These are phyloP conservation scores for Fimicolochytrium jonesii DNA, from an alignment of 192 early-diverging fungal species.

Conservation along the genomic window DNA sequence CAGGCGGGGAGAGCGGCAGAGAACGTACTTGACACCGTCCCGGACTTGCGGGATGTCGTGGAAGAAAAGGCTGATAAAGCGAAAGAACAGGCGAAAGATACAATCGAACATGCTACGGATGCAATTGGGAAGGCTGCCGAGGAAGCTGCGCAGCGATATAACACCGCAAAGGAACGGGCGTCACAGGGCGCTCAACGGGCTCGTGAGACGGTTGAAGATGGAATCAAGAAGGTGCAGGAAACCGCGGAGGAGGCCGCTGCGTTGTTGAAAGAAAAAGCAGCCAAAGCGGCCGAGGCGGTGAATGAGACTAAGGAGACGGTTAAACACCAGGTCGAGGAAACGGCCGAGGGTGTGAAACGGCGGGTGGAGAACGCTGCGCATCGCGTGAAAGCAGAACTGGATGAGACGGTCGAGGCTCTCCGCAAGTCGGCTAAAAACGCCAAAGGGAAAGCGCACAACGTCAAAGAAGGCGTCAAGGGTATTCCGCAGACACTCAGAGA, in stretches of 20 bases:
- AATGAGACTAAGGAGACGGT: background rate
- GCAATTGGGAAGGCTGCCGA: background rate
- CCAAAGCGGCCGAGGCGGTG: conserved; percentile 1
- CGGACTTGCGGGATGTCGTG: background rate
- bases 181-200: background rate
- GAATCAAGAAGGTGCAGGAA: background rate
- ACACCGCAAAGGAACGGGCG: conserved; percentile 1
- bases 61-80: background rate
- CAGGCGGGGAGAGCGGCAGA: background rate
- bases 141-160: background rate
- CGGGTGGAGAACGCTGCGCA: background rate
- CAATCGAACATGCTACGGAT: background rate
- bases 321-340: conserved; percentile 5
- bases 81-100: background rate
- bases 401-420: background rate
- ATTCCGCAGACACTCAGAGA: conserved; percentile 14
- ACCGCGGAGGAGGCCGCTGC: background rate
- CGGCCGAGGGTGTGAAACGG: background rate
- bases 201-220: background rate
- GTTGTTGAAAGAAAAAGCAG: background rate
- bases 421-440: no score
- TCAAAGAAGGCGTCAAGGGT: conserved; percentile 14
- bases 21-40: background rate
- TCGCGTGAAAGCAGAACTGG: conserved; percentile 1
- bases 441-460: conserved; percentile 16